Evolutionary conservation across 2,329 filamentous ascomycete species (phyloP).

Genomic region (Mariannaea sp.): DNA sequence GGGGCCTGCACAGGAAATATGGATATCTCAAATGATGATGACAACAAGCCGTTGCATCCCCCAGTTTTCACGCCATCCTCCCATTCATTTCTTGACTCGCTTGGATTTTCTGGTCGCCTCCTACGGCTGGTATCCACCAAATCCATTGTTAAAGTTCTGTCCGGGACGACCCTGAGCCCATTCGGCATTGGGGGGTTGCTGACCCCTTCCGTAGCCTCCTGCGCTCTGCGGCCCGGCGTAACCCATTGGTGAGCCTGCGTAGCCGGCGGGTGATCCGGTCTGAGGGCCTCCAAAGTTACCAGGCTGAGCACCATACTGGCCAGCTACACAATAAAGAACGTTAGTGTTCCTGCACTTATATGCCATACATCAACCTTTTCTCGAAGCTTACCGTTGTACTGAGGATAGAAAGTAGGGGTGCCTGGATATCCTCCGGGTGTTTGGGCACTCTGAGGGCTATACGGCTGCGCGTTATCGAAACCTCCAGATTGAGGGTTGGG

Average conservation of each 20-base stretch:
- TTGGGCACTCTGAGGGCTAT: conserved; percentile 75
- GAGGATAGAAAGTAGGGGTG: conserved; percentile 88
- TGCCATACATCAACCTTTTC: conserved; percentile 16
- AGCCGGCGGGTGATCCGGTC: conserved; percentile 64
- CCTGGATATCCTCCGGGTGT: conserved; percentile 74
- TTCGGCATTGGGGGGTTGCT: conserved; percentile 60
- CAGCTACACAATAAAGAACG: conserved; percentile 29
- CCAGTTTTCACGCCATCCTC: conserved; percentile 29
- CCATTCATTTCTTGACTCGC: conserved; percentile 31
- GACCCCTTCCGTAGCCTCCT: conserved; percentile 82
- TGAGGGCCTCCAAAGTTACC: conserved; percentile 68
- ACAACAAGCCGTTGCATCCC: conserved; percentile 29
- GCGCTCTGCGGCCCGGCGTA: conserved; percentile 76
- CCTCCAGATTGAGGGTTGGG: conserved; percentile 69
- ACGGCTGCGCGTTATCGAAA: conserved; percentile 77
- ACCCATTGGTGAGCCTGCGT: conserved; percentile 70
- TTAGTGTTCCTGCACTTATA: conserved; percentile 34
- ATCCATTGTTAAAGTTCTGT: conserved; percentile 65
- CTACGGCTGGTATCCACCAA: conserved; percentile 67
- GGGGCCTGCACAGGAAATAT: conserved; percentile 24
- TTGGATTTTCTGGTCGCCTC: conserved; percentile 30
- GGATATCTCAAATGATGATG: conserved; percentile 32
- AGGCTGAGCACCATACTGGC: conserved; percentile 67
- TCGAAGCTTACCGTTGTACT: conserved; percentile 76
- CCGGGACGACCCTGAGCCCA: conserved; percentile 58